Base-by-base conservation (phyloP, 345 rosid species). In the Syzygium aqueum region DNA sequence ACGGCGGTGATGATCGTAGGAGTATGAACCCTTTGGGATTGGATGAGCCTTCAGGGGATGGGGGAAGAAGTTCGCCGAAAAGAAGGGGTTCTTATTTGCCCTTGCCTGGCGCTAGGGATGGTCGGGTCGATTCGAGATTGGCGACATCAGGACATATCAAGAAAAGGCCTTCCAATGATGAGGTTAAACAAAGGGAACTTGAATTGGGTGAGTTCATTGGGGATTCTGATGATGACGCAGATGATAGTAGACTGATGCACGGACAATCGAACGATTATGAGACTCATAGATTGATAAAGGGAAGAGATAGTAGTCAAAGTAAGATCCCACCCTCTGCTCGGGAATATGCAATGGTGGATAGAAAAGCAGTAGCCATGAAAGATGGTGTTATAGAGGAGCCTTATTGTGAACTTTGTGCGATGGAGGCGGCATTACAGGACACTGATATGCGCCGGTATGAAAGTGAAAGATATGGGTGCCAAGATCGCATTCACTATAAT, bases 11-110 rank as follows among this genome's bases (percentile, higher is more conserved):
- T 33, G 43, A 27, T 80, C 86, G 84, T 19, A 89, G 94, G 91
- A 94, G 93, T 51, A 86, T 87, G 88, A 94, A 94, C 87, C 94
- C 93, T 22, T 85, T 8, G 30, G 63, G 56, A 85, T 73, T 37
- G 49, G 49, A 73, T 73, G 80, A 73, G 27, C 80, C 80, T 37
- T 73, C 80, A 10, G 80, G 80, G 49, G 80, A 91, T 56, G 85
- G 86, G 77, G 89, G 86, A 87, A 85, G 90, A 56, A 85, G 89
- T 78, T 91, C 91, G 0, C 77, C 40, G 54, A 91, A 90, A 73
- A 90, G 92, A 67, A 93, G 89, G 89, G 91, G 43, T 27, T 57
- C 89, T 19, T 51, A 87, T 46, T 90, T 87, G 84, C 61, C 86
- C 89, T 93, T 90, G 77, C 87, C 51, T 85, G 85, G 88, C 89